These are phyloP conservation scores for Andrographis paniculata DNA, from an alignment of 305 asterid genomes.

Conservation along the genomic window DNA sequence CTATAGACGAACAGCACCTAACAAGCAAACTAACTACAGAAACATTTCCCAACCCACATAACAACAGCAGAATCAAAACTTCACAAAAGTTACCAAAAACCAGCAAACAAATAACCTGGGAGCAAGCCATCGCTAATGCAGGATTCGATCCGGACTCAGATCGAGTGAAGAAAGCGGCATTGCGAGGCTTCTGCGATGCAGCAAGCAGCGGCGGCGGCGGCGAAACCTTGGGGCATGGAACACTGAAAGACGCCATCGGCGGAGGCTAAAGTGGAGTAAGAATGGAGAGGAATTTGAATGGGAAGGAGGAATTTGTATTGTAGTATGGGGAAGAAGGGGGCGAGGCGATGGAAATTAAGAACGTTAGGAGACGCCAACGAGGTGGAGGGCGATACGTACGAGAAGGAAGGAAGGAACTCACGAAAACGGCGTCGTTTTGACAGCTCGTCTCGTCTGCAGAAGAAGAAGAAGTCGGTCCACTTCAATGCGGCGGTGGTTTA, in stretches of 20 bases:
- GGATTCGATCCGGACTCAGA: conserved; percentile 21
- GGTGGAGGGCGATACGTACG: neutral
- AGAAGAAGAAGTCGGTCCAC: too few relatives aligned
- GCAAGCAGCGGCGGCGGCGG: conserved; percentile 24
- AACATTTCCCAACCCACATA: neutral
- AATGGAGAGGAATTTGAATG: neutral
- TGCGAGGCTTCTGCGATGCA: conserved; percentile 19
- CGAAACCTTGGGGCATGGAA: conserved; percentile 37
- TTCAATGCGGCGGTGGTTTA: too few relatives aligned
- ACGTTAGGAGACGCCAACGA: neutral
- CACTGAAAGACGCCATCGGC: conserved; percentile 35
- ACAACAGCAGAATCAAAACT: neutral
- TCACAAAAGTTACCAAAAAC: neutral
- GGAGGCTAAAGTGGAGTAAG: neutral
- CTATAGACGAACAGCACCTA: too few relatives aligned
- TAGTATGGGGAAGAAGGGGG: neutral
- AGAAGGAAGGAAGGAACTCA: neutral
- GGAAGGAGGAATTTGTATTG: neutral
- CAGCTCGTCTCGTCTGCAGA: too few relatives aligned
- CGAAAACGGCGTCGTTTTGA: neutral
- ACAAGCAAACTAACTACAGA: neutral
- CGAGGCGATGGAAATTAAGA: neutral
- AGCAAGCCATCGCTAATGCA: conserved; percentile 10
- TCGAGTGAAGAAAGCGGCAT: conserved; percentile 30
- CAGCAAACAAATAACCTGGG: conserved; percentile 18